Percentiles rank a stretch among this genome's conserved stretches.
These are phyloP conservation scores for Lomentospora prolificans DNA, from an alignment of 2,329 filamentous ascomycete genomes.

Conservation along the genomic window DNA sequence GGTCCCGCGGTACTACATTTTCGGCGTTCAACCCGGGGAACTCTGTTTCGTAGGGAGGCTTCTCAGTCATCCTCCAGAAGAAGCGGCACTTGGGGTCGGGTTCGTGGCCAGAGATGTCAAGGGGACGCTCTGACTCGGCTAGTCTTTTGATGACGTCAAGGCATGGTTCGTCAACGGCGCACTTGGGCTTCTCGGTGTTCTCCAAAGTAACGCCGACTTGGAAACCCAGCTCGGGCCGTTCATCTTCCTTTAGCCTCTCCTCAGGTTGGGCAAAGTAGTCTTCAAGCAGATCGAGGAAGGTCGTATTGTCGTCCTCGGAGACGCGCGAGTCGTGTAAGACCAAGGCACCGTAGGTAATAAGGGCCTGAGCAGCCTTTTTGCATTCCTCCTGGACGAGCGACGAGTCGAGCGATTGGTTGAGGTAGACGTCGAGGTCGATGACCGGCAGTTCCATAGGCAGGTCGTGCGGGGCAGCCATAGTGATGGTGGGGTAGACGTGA, in stretches of 20 bases:
- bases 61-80: slow-evolving; percentile 51
- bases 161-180: slow-evolving; percentile 52
- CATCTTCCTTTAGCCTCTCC: slow-evolving; percentile 35
- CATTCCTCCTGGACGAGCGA: slow-evolving; percentile 40
- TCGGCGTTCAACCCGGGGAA: slow-evolving; percentile 46
- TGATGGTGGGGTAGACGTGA: not conserved
- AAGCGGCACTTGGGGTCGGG: slow-evolving; percentile 55
- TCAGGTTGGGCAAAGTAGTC: slow-evolving; percentile 53
- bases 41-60: slow-evolving; percentile 41
- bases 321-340: slow-evolving; percentile 52
- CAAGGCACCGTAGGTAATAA: slow-evolving; percentile 50
- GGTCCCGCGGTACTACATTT: slow-evolving; percentile 43
- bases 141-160: slow-evolving; percentile 46
- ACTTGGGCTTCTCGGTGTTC: slow-evolving; percentile 54
- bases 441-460: slow-evolving; percentile 47
- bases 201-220: slow-evolving; percentile 54
- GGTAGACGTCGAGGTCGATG: slow-evolving; percentile 49
- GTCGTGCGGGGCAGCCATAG: slow-evolving; percentile 15
- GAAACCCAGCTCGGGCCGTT: slow-evolving; percentile 48
- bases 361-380: slow-evolving; percentile 40
- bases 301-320: slow-evolving; percentile 41
- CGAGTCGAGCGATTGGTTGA: slow-evolving; percentile 30
- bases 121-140: slow-evolving; percentile 42
- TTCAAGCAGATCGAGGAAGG: slow-evolving; percentile 52
- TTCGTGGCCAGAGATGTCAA: slow-evolving; percentile 45